Conservation (phyloP, 352 stramenopile species). For the Phytophthora foliorum region DNA sequence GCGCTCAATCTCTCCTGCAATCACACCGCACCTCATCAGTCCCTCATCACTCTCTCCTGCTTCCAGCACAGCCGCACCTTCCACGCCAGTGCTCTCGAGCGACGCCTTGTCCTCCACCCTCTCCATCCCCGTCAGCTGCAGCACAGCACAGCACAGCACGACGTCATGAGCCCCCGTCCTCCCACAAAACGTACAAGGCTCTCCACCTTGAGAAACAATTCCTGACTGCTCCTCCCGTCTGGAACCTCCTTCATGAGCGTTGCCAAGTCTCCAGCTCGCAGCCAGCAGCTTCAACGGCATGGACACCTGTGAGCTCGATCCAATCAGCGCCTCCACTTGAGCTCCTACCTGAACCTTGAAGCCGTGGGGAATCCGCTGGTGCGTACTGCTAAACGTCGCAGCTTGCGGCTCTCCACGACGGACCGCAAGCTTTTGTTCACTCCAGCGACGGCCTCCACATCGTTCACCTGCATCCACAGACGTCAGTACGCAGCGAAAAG, state of each 20-base stretch:
- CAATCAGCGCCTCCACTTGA: neutral
- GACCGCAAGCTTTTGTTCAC: constrained; percentile 32
- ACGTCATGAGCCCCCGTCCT: neutral
- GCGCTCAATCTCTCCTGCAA: constrained; percentile 72
- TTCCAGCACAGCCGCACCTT: constrained; percentile 42
- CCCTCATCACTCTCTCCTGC: constrained; percentile 41
- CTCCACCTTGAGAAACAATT: constrained; percentile 46
- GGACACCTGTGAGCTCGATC: neutral
- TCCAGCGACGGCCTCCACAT: constrained; percentile 40
- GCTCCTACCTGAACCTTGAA: constrained; percentile 40
- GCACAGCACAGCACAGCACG: neutral
- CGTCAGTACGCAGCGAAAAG: constrained; percentile 2
- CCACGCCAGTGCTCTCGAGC: constrained; percentile 63
- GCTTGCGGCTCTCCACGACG: constrained; percentile 38
- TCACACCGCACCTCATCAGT: neutral
- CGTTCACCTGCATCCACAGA: constrained; percentile 36
- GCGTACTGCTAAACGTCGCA: constrained; percentile 36
- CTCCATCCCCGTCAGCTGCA: constrained; percentile 53
- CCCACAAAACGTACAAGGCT: too few relatives aligned
- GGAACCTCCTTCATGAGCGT: constrained; percentile 36
- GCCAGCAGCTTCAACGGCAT: constrained; percentile 48
- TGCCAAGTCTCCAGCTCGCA: constrained; percentile 39
- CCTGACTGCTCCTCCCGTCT: constrained; percentile 2
- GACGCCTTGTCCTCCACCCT: constrained; percentile 43
- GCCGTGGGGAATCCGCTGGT: constrained; percentile 35